Conservation (phyloP, 202 grass and related monocot species). For the Zoysia matrella region DNA sequence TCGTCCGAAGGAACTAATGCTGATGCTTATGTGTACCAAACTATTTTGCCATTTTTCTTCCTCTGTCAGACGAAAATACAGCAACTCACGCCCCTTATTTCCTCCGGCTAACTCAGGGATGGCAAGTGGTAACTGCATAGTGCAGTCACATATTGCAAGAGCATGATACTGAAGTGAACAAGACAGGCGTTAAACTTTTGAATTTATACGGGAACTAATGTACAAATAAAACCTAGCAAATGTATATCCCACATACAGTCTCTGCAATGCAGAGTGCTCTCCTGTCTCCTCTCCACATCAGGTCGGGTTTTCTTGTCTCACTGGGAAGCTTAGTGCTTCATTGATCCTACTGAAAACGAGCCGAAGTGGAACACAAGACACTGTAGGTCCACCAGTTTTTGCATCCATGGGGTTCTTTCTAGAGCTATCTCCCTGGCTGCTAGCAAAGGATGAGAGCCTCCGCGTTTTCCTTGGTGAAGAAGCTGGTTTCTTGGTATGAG, state of each 20-base stretch:
- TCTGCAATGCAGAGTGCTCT: neutral
- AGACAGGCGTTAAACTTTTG: slow-evolving; percentile 39
- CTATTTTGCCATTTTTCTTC: slow-evolving; percentile 7
- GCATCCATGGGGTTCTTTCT: slow-evolving; percentile 63
- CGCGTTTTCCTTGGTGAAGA: slow-evolving; percentile 90
- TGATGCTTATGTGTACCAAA: neutral
- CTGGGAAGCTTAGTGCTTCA: slow-evolving; percentile 76
- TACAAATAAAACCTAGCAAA: slow-evolving; percentile 61
- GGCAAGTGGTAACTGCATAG: slow-evolving; percentile 48
- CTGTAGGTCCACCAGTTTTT: slow-evolving; percentile 62
- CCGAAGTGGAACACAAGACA: slow-evolving; percentile 83
- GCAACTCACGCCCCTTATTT: slow-evolving; percentile 50
- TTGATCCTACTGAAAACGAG: slow-evolving; percentile 99
- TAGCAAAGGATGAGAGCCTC: slow-evolving; percentile 87
- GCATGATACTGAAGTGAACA: slow-evolving; percentile 51
- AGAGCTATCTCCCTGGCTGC: slow-evolving; percentile 53
- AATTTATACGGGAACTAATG: slow-evolving; percentile 49
- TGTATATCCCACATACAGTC: slow-evolving; percentile 31
- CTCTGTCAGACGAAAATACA: slow-evolving; percentile 12
- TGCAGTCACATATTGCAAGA: slow-evolving; percentile 46
- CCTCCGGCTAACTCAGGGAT: slow-evolving; percentile 23
- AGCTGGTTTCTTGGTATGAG: slow-evolving; percentile 70
- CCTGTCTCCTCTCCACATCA: slow-evolving; percentile 25
- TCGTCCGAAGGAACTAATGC: neutral
- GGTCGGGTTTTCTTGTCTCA: slow-evolving; percentile 61